Evolutionary conservation across 768 basidiomycete genomes (phyloP).

Genomic region (Rhizopogon vulgaris): DNA sequence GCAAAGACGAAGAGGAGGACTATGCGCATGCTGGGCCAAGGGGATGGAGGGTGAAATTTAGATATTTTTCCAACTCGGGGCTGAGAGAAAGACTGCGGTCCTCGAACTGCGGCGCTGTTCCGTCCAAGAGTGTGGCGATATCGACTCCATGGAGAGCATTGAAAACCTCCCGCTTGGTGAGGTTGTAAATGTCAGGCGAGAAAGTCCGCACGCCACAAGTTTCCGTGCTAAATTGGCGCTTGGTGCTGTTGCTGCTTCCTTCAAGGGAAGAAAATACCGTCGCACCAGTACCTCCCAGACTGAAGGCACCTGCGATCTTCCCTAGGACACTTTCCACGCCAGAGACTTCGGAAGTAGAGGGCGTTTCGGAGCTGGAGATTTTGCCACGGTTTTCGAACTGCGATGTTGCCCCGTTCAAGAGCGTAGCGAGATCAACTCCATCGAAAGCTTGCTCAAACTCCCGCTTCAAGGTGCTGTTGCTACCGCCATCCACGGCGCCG

Average conservation of each 20-base stretch:
- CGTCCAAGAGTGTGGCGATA: neutral
- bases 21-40: too few relatives aligned
- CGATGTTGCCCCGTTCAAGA: neutral
- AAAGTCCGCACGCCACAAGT: too few relatives aligned
- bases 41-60: too few relatives aligned
- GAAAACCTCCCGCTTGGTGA: neutral
- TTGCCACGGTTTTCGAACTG: neutral
- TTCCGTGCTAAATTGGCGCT: too few relatives aligned
- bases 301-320: neutral
- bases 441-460: too few relatives aligned
- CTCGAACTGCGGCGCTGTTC: neutral
- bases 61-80: too few relatives aligned
- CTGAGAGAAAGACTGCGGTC: neutral
- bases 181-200: too few relatives aligned
- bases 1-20: too few relatives aligned
- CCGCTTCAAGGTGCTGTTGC: too few relatives aligned
- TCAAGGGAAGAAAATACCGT: neutral
- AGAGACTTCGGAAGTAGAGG: too few relatives aligned
- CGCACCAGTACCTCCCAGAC: neutral
- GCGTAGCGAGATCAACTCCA: neutral
- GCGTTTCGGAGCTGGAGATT: neutral
- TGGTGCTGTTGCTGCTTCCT: neutral
- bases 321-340: neutral
- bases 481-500: too few relatives aligned
- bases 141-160: neutral